A percentile compares a stretch with the other conserved stretches of the same genome.
phyloP scores from a whole-genome alignment of 2,329 filamentous ascomycete species.

The Pyrenochaeta sp. region DNA sequence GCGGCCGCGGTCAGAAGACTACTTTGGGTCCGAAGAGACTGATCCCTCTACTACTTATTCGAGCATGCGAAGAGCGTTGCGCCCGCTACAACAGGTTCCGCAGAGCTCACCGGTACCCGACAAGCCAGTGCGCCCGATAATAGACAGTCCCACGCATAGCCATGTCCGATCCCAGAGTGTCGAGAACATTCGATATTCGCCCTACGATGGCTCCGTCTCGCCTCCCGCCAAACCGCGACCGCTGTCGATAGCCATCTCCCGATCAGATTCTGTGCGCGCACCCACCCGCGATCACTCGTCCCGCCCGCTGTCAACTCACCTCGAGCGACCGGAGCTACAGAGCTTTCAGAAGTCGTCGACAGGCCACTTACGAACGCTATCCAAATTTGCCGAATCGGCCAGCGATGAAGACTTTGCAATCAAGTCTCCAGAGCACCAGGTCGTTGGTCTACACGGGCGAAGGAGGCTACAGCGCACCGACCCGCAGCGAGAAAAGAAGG shows the following conservation, averaged over 20 bases:
- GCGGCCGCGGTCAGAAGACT: constrained; percentile 59
- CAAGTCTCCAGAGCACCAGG: constrained; percentile 79
- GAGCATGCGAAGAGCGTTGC: constrained; percentile 77
- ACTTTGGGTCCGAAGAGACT: constrained; percentile 50
- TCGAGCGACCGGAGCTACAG: constrained; percentile 70
- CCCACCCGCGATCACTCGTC: constrained; percentile 45
- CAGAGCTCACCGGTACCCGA: constrained; percentile 41
- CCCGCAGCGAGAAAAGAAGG: constrained; percentile 62
- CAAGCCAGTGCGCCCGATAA: constrained; percentile 29
- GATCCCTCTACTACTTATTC: constrained; percentile 73
- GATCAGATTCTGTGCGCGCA: constrained; percentile 49
- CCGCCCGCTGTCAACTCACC: constrained; percentile 42
- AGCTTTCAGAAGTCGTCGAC: constrained; percentile 88
- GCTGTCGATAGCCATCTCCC: constrained; percentile 52
- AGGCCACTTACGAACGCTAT: constrained; percentile 85
- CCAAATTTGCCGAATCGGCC: constrained; percentile 78
- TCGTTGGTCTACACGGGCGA: constrained; percentile 85
- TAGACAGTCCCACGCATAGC: constrained; percentile 26
- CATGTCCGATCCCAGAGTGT: constrained; percentile 52
- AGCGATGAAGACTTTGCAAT: constrained; percentile 83
- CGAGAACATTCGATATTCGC: constrained; percentile 47
- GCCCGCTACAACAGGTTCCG: constrained; percentile 57
- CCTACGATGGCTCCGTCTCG: constrained; percentile 56
- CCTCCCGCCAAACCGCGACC: constrained; percentile 55
- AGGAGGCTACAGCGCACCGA: constrained; percentile 78